Percentiles rank a stretch among this genome's conserved stretches.
Conservation (phyloP, 2,329 filamentous ascomycete genomes). For the Stagonosporopsis cucurbitacearum region DNA sequence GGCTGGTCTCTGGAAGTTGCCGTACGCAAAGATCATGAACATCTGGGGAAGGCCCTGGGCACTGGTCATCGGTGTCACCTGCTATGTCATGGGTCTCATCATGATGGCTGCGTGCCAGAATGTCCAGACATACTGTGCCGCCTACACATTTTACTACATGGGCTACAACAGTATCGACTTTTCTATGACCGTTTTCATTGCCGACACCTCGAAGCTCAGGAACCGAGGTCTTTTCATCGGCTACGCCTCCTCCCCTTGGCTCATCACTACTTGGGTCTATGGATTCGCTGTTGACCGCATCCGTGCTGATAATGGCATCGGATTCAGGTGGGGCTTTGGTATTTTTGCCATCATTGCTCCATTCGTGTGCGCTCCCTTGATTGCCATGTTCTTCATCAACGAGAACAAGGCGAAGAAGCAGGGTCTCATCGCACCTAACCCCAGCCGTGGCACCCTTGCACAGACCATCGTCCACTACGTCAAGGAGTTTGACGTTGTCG, state of each 20-base stretch:
- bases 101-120: slow-evolving; percentile 71
- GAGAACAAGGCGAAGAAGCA: slow-evolving; percentile 65
- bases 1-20: slow-evolving; percentile 50
- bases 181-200: slow-evolving; percentile 69
- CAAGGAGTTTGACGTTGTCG: slow-evolving; percentile 68
- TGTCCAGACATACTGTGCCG: slow-evolving; percentile 68
- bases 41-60: slow-evolving; percentile 52
- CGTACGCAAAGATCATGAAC: slow-evolving; percentile 53
- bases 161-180: slow-evolving; percentile 67
- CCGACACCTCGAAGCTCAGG: slow-evolving; percentile 69
- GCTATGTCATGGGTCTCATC: slow-evolving; percentile 57
- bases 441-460: slow-evolving; percentile 54
- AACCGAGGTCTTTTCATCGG: slow-evolving; percentile 69
- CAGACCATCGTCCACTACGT: slow-evolving; percentile 62
- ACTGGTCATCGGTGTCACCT: slow-evolving; percentile 43
- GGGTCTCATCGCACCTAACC: slow-evolving; percentile 57
- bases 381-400: slow-evolving; percentile 63
- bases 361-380: slow-evolving; percentile 66
- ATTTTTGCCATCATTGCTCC: slow-evolving; percentile 70
- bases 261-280: slow-evolving; percentile 43
- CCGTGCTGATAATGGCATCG: slow-evolving; percentile 56
- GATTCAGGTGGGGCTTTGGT: slow-evolving; percentile 73
- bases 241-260: slow-evolving; percentile 44
- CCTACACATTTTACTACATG: slow-evolving; percentile 70
- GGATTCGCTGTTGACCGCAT: slow-evolving; percentile 41